These are phyloP conservation scores for Fusarium ramigenum DNA, from an alignment of 2,329 filamentous ascomycete species.

Conservation along the genomic window DNA sequence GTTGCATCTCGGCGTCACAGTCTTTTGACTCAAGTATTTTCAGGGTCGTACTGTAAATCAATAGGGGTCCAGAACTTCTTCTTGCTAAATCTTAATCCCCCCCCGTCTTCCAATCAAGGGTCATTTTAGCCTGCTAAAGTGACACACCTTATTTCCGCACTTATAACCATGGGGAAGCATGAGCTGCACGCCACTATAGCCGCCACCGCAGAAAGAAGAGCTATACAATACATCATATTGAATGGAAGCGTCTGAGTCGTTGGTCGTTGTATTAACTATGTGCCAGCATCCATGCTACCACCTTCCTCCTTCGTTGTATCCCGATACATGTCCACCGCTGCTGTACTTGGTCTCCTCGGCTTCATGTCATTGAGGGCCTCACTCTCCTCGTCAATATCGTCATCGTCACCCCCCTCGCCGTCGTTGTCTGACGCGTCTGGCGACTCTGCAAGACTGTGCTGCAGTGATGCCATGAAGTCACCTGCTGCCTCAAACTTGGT, in stretches of 20 bases:
- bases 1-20: background rate
- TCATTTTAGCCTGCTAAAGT: background rate
- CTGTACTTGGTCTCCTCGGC: slow-evolving; percentile 65
- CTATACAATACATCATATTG: background rate
- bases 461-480: slow-evolving; percentile 62
- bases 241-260: background rate
- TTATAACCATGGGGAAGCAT: background rate
- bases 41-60: background rate
- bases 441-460: slow-evolving; percentile 59
- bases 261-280: slow-evolving; percentile 50
- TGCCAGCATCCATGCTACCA: slow-evolving; percentile 24
- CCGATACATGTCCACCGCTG: slow-evolving; percentile 60
- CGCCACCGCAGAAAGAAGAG: background rate
- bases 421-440: slow-evolving; percentile 49
- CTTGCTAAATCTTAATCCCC: background rate
- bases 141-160: background rate
- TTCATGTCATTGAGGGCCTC: slow-evolving; percentile 63
- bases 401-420: slow-evolving; percentile 55
- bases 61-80: background rate
- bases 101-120: background rate
- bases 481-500: slow-evolving; percentile 61
- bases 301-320: slow-evolving; percentile 37
- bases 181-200: background rate
- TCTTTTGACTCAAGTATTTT: background rate
- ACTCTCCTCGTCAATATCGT: slow-evolving; percentile 61